phyloP scores from a whole-genome alignment of 257 asterid genomes.

The Buddleja alternifolia region DNA sequence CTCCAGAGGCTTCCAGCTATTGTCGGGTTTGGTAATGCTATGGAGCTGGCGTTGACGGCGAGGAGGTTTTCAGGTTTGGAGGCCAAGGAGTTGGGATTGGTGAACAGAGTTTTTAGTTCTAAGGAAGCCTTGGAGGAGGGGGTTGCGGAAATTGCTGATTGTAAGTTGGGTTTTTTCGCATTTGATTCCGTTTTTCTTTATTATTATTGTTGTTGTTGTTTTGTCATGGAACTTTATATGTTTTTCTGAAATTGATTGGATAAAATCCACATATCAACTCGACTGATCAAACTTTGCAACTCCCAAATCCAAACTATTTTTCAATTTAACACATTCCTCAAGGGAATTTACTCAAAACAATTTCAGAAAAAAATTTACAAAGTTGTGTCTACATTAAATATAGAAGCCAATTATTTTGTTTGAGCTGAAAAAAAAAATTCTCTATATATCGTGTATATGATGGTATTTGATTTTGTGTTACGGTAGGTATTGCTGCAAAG shows the following conservation, averaged over 20 bases:
- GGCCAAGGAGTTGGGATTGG: constrained; percentile 80
- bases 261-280: no score
- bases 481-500: constrained; percentile 64
- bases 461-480: neutral
- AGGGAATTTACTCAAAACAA: no score
- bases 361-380: neutral
- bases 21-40: constrained; percentile 84
- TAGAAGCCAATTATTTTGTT: neutral
- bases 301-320: no score
- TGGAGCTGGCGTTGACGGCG: constrained; percentile 85
- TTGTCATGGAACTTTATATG: neutral
- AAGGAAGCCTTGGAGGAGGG: constrained; percentile 60
- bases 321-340: no score
- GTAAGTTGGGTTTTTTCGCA: constrained; percentile 41
- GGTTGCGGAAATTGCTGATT: constrained; percentile 63
- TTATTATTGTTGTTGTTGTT: neutral
- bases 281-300: no score
- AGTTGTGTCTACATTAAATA: neutral
- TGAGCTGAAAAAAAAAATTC: neutral
- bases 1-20: constrained; percentile 89
- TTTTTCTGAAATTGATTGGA: no score
- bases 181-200: neutral
- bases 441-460: neutral
- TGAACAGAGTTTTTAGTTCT: constrained; percentile 49
- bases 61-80: constrained; percentile 65